Evolutionary conservation across 1,284 basidiomycete genomes (phyloP), one percentile per base, ranked within the genome.

Genomic region (Moesziomyces sp.): DNA sequence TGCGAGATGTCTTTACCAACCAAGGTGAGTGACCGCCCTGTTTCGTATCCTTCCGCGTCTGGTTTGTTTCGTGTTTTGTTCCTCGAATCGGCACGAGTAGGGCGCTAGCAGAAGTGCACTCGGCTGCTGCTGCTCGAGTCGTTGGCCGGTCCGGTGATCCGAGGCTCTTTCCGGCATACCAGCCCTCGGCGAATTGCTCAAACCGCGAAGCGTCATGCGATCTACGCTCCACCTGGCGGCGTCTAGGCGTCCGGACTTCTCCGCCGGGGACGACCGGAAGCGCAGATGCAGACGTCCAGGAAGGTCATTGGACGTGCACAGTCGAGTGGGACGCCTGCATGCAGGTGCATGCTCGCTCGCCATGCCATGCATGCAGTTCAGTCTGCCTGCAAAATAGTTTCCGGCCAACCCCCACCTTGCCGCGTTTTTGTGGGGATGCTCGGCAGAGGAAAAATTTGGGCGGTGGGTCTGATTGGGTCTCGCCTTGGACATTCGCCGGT

Each of bases 1-100:
- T 81, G 43, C 77, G 80, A 30, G 80, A 82, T 57, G 50, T 71
- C 48, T 80, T 77, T 58, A 77, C 78, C 21, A 82, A 82, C 58
- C 76, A 80, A 62, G 78, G 80, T 82, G 53, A 62, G 78, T 78
- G 10, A n/a, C 21, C 49, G 13, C n/a, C 24, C 16, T 42, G 11
- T 16, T 24, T 7, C 30, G 7, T 24, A n/a, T 30, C 16, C 34
- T 35, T 9, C 47, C 13, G 1, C 3, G 40, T 38, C 45, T 24
- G 42, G 28, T n/a, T n/a, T 7, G 14, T 35, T 16, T 34, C 21
- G 10, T 26, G 58, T 2, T 42, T 10, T 40, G 42, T 28, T 19
- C 10, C 19, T 57, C 30, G 28, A 28, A 49, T 8, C 26, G 21
- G n/a, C 10, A 26, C 21, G 13, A 18, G 34, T 30, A 5, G 5